A percentile compares a stretch with the other conserved stretches of the same genome.
phyloP scores from a whole-genome alignment of 805 yeast genomes.

The Candida oleophila region DNA sequence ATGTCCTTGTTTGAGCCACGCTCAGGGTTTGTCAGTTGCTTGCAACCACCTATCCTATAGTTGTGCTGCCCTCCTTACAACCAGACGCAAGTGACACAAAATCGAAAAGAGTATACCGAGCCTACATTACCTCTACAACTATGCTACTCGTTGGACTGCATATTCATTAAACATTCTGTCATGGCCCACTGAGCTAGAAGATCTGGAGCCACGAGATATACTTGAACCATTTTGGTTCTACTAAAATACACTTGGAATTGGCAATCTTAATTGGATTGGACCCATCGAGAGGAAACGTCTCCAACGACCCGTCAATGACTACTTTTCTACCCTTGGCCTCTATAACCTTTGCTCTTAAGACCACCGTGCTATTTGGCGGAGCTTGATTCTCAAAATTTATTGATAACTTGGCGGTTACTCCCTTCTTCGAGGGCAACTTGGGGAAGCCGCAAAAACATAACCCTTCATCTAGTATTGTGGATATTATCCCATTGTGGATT shows the following conservation, averaged over 20 bases:
- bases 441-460: slow-evolving; percentile 86
- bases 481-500: slow-evolving; percentile 77
- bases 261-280: slow-evolving; percentile 47
- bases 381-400: slow-evolving; percentile 66
- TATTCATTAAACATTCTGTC: background rate
- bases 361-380: slow-evolving; percentile 60
- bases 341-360: slow-evolving; percentile 64
- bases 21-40: no score
- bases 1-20: no score
- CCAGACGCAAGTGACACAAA: no score
- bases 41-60: no score
- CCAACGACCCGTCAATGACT: slow-evolving; percentile 65
- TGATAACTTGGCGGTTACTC: slow-evolving; percentile 81
- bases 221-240: slow-evolving; percentile 88
- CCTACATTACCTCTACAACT: no score
- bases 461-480: slow-evolving; percentile 81
- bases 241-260: slow-evolving; percentile 65
- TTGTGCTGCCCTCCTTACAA: no score
- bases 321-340: slow-evolving; percentile 79
- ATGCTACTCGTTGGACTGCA: background rate
- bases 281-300: slow-evolving; percentile 43
- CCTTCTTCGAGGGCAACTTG: slow-evolving; percentile 72
- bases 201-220: slow-evolving; percentile 49
- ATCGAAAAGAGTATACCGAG: no score
- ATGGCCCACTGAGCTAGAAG: slow-evolving; percentile 6